Evolutionary conservation across 768 basidiomycete species (phyloP).

Genomic region (Sporobolomyces pararoseus): DNA sequence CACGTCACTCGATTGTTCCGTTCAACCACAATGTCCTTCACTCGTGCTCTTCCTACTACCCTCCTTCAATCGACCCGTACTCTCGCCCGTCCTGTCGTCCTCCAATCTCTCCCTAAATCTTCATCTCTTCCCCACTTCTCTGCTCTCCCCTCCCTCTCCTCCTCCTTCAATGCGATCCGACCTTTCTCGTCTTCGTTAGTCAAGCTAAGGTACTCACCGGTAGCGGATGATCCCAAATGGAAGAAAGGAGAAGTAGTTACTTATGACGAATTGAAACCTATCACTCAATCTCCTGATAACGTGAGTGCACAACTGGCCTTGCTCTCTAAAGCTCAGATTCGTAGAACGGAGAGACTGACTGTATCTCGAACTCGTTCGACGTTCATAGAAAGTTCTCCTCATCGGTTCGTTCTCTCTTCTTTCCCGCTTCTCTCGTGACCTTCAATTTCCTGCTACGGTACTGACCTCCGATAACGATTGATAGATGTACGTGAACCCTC

Average conservation of each 20-base stretch:
- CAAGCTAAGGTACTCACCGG: neutral
- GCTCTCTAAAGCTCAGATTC: too few relatives aligned
- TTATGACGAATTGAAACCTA: constrained; percentile 77
- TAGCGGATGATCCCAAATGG: constrained; percentile 23
- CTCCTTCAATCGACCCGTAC: constrained; percentile 5
- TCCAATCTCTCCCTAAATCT: neutral
- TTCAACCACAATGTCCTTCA: neutral
- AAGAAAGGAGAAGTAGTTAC: constrained; percentile 50
- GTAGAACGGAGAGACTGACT: neutral
- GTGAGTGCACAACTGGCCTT: constrained; percentile 50
- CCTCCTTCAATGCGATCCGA: neutral
- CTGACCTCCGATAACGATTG: neutral
- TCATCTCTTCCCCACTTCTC: too few relatives aligned
- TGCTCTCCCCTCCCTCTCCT: neutral
- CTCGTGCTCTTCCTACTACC: constrained; percentile 2
- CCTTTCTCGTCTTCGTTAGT: neutral
- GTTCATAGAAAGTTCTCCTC: constrained; percentile 35
- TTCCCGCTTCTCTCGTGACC: neutral
- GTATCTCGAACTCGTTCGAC: neutral
- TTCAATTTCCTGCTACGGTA: neutral
- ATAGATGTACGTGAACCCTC: constrained; percentile 89
- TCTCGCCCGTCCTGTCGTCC: neutral
- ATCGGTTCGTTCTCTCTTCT: constrained; percentile 16
- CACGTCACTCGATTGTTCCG: neutral
- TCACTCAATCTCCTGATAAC: constrained; percentile 64